phyloP scores from a whole-genome alignment of 2,329 filamentous ascomycete species.

The Stenocarpella maydis region DNA sequence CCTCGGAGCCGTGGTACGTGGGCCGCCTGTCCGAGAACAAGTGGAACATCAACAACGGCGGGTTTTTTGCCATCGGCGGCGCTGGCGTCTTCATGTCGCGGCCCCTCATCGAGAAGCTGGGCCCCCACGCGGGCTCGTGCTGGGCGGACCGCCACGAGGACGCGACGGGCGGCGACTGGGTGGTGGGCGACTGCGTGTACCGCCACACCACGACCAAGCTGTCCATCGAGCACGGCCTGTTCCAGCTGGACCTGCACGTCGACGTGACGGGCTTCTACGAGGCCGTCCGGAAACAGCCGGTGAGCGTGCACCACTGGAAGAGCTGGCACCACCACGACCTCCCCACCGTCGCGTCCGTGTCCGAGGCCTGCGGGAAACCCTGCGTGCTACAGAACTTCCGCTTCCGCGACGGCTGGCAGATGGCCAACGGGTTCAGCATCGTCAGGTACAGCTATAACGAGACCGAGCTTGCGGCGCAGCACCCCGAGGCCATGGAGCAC shows the following conservation, averaged over 20 bases:
- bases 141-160: constrained; percentile 39
- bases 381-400: constrained; percentile 52
- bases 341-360: constrained; percentile 47
- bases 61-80: constrained; percentile 54
- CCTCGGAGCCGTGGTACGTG: constrained; percentile 49
- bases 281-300: constrained; percentile 47
- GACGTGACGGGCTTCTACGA: constrained; percentile 56
- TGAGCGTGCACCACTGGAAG: constrained; percentile 57
- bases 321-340: constrained; percentile 41
- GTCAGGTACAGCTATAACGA: constrained; percentile 46
- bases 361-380: constrained; percentile 48
- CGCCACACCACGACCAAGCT: constrained; percentile 49
- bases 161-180: constrained; percentile 46
- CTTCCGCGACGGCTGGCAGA: constrained; percentile 39
- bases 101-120: constrained; percentile 48
- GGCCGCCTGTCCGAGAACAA: constrained; percentile 52
- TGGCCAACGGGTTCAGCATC: constrained; percentile 54
- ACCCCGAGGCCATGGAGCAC: constrained; percentile 51
- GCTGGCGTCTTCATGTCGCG: constrained; percentile 54
- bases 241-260: constrained; percentile 51
- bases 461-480: constrained; percentile 42
- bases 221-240: constrained; percentile 50
- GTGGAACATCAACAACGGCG: constrained; percentile 50
- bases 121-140: constrained; percentile 48
- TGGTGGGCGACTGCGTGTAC: constrained; percentile 52